A percentile compares a stretch with the other conserved stretches of the same genome.
phyloP scores from a whole-genome alignment of 352 stramenopile species.

The Phytopythium montanum region DNA sequence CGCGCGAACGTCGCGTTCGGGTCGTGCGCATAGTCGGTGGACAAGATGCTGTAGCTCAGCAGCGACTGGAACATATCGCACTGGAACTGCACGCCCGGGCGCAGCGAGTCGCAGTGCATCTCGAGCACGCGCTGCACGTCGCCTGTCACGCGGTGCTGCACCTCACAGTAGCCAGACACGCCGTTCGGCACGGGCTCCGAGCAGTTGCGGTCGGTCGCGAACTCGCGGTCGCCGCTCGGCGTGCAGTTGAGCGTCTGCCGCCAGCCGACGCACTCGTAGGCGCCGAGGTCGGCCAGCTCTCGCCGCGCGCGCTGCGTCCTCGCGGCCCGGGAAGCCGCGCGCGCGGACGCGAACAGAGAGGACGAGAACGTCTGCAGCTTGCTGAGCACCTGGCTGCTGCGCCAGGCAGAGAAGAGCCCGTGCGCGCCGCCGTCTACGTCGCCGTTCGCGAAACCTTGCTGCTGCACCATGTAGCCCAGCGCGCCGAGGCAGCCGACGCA shows the following conservation, averaged over 20 bases:
- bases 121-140: conserved; percentile 41
- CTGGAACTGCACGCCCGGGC: conserved; percentile 35
- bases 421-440: conserved; percentile 23
- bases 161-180: conserved; percentile 53
- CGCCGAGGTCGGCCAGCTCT: conserved; percentile 28
- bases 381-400: conserved; percentile 33
- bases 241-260: conserved; percentile 47
- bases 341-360: conserved; percentile 29
- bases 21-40: conserved; percentile 55
- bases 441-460: conserved; percentile 39
- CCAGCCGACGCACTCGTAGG: conserved; percentile 65
- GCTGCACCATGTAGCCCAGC: conserved; percentile 43
- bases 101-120: conserved; percentile 64
- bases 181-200: conserved; percentile 26
- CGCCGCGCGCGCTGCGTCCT: conserved; percentile 12
- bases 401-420: conserved; percentile 35
- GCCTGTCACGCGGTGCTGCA: conserved; percentile 36
- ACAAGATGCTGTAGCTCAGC: conserved; percentile 45
- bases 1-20: conserved; percentile 29
- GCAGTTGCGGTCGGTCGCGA: conserved; percentile 41
- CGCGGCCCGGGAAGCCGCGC: conserved; percentile 16
- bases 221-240: conserved; percentile 30
- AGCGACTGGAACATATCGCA: conserved; percentile 58
- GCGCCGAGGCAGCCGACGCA: conserved; percentile 52
- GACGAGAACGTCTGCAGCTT: conserved; percentile 36